Conservation (phyloP, 305 asterid species). For the Fraxinus floribunda region DNA sequence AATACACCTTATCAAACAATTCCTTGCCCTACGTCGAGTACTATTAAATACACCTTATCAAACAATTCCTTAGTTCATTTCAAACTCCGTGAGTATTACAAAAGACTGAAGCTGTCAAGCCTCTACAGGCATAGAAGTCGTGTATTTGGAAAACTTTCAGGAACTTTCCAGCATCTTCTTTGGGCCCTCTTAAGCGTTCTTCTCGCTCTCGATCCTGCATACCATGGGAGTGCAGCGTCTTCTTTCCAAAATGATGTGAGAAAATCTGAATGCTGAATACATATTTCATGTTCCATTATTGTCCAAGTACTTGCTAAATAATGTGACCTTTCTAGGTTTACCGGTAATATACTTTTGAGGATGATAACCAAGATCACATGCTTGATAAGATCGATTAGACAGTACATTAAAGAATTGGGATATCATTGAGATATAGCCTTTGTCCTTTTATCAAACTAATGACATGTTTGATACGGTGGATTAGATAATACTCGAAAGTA, state of each 20-base stretch:
- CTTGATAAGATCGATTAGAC: conserved; percentile 10
- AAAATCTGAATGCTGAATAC: not conserved
- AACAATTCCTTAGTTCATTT: not conserved
- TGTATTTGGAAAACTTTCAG: conserved; percentile 50
- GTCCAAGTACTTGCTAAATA: not conserved
- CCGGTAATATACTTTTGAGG: conserved; percentile 49
- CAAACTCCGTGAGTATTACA: conserved; percentile 72
- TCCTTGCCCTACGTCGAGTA: not conserved
- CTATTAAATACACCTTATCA: no score
- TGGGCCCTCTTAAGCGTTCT: conserved; percentile 48
- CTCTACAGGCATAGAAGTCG: conserved; percentile 62
- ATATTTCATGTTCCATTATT: not conserved
- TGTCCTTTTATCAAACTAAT: not conserved
- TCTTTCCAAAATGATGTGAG: conserved; percentile 64
- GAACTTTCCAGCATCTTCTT: conserved; percentile 57
- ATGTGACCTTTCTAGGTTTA: conserved; percentile 64
- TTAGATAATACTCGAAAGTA: not conserved
- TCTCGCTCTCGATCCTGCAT: conserved; percentile 63
- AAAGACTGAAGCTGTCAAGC: conserved; percentile 54
- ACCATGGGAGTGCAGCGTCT: conserved; percentile 56
- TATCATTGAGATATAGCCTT: not conserved
- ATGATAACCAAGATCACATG: conserved; percentile 37
- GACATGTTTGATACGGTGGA: not conserved
- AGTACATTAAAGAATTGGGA: no score
- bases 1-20: not conserved